phyloP scores from a whole-genome alignment of 1,139 yeast genomes.

The Blastobotrys aristatus region DNA sequence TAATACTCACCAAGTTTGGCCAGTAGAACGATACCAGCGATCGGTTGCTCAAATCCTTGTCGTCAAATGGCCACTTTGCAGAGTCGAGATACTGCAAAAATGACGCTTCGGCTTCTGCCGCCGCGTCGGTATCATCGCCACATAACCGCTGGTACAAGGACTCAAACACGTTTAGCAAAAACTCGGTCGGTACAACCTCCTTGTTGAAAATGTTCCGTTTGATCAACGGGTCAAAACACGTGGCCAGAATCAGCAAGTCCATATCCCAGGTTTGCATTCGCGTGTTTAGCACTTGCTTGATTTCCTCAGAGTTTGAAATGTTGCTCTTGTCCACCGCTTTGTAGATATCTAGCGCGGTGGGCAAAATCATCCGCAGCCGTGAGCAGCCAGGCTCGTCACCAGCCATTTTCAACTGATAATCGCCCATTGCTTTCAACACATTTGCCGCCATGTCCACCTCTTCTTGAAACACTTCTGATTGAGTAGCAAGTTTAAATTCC shows the following conservation, averaged over 20 bases:
- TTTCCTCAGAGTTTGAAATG: constrained; percentile 1
- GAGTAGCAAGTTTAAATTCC: neutral
- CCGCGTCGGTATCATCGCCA: neutral
- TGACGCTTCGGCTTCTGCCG: neutral
- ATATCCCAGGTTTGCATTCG: constrained; percentile 15
- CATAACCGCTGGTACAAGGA: constrained; percentile 6
- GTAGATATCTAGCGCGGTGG: constrained; percentile 10
- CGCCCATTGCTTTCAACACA: constrained; percentile 4
- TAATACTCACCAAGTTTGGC: constrained; percentile 10
- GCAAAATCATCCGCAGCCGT: constrained; percentile 14
- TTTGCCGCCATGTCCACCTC: neutral
- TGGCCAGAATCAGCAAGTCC: constrained; percentile 11
- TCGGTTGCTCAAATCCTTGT: constrained; percentile 3
- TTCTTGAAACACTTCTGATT: neutral
- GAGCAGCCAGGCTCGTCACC: constrained; percentile 1
- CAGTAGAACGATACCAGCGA: constrained; percentile 15
- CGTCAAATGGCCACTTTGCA: constrained; percentile 11
- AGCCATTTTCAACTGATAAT: neutral
- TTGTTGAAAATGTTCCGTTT: constrained; percentile 9
- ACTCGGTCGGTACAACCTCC: constrained; percentile 1
- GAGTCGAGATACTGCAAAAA: constrained; percentile 11
- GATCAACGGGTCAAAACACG: constrained; percentile 12
- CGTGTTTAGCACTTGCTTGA: constrained; percentile 5
- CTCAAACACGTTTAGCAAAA: constrained; percentile 1
- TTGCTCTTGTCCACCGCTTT: constrained; percentile 7